Evolutionary conservation across 2,329 filamentous ascomycete species (phyloP), one percentile per base, ranked within the genome.

Genomic region (Nemania bipapillata): DNA sequence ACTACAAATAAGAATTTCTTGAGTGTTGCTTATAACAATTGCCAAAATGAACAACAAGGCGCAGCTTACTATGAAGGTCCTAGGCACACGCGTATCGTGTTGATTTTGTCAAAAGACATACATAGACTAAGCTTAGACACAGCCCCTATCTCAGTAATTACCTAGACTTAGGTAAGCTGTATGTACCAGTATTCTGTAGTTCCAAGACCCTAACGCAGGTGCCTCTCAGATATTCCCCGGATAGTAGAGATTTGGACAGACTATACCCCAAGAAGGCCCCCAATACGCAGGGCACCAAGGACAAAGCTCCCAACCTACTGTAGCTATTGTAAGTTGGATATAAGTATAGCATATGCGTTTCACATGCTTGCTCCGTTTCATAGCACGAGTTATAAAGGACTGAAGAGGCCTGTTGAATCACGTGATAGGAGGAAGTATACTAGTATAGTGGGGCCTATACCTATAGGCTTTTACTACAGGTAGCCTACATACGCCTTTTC

Each of bases 31-130:
- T 42, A 15, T 15, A 56, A 49, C 30, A 30, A 56, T 56, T 24
- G 12, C 24, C 22, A 28, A 54, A n/a, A 35, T 49, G 30, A 42
- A 56, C 50, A 30, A 56, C 56, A 24, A 66, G 56, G 57, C 57
- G 42, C 63, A 66, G 57, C 50, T 55, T 49, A 50, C 40, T 26
- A 66, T 65, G 55, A 50, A 57, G 63, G 63, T 60, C 28, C 30
- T 54, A 54, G 58, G 55, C 47, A 53, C 53, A 49, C 5, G 2
- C 24, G 45, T 35, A 55, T 56, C 32, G 50, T 22, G 30, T 26
- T 24, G 61, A 42, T 37, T 49, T 37, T 32, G 42, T 15, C 49
- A 49, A 49, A 32, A 47, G 28, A 42, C 45, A 49, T 49, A 49
- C 40, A 49, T 35, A 22, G 28, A 17, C 15, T 45, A 49, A 35